Conservation (phyloP, 352 stramenopile genomes). For the Thalassiosira oceanica region DNA sequence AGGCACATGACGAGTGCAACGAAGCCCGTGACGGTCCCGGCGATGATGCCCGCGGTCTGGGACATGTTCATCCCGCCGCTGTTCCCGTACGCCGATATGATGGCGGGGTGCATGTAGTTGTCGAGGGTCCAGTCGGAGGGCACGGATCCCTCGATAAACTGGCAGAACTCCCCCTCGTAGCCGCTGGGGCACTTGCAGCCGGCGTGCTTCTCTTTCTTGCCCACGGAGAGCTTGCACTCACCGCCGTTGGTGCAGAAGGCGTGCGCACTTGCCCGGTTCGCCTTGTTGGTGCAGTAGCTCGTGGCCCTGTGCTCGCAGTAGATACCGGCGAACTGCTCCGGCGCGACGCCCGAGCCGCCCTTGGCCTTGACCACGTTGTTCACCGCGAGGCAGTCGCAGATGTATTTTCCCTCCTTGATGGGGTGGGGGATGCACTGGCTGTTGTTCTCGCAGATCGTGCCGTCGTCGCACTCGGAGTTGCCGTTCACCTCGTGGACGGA, state of each 20-base stretch:
- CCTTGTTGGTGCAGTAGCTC: constrained; percentile 20
- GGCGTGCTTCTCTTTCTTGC: constrained; percentile 13
- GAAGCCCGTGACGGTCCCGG: constrained; percentile 7
- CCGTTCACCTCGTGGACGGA: constrained; percentile 28
- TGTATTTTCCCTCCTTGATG: constrained; percentile 27
- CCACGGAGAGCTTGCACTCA: constrained; percentile 22
- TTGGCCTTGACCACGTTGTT: neutral
- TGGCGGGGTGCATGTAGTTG: constrained; percentile 14
- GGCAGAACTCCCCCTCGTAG: constrained; percentile 45
- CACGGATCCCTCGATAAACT: constrained; percentile 26
- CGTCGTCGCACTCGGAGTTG: constrained; percentile 21
- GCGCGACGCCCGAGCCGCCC: neutral
- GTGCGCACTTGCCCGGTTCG: neutral
- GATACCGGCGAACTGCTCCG: constrained; percentile 28
- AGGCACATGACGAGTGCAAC: neutral
- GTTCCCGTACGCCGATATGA: constrained; percentile 1
- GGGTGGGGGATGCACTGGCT: constrained; percentile 25
- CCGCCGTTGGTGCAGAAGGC: constrained; percentile 45
- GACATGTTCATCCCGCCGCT: neutral
- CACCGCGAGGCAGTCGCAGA: constrained; percentile 24
- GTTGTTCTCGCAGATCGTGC: constrained; percentile 38
- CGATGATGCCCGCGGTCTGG: constrained; percentile 17
- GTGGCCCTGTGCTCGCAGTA: constrained; percentile 42
- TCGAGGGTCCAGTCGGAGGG: constrained; percentile 39
- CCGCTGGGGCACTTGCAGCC: constrained; percentile 29